These are phyloP conservation scores for Agastache rugosa DNA, from an alignment of 257 asterid species.

Conservation along the genomic window DNA sequence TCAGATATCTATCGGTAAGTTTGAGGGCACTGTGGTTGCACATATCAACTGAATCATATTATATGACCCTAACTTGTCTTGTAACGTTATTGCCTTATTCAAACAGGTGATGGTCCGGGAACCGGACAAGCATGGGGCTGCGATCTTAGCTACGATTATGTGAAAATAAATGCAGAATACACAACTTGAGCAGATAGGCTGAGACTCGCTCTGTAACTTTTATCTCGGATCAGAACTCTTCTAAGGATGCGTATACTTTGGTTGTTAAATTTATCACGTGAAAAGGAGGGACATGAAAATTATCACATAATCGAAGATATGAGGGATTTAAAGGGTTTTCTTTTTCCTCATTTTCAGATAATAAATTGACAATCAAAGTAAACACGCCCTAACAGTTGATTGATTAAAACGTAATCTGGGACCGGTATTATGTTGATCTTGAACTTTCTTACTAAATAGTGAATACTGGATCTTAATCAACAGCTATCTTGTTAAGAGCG, in stretches of 20 bases:
- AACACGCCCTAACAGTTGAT: background rate
- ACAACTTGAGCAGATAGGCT: slow-evolving; percentile 44
- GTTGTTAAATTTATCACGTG: too few relatives aligned
- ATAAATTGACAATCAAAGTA: too few relatives aligned
- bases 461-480: background rate
- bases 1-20: slow-evolving; percentile 74
- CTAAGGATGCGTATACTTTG: too few relatives aligned
- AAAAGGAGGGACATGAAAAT: too few relatives aligned
- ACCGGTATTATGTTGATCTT: background rate
- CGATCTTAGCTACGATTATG: slow-evolving; percentile 92
- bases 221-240: background rate
- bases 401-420: background rate
- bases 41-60: background rate
- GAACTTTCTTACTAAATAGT: background rate
- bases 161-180: slow-evolving; percentile 90
- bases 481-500: too few relatives aligned
- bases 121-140: slow-evolving; percentile 95
- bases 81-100: background rate
- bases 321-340: too few relatives aligned
- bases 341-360: too few relatives aligned
- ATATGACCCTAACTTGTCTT: background rate
- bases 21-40: background rate
- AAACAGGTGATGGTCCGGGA: slow-evolving; percentile 80
- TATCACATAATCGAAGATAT: too few relatives aligned
- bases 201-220: background rate